These are phyloP conservation scores for Cinnamomum chago DNA, from an alignment of 164 flowering plant genomes.

Conservation along the genomic window DNA sequence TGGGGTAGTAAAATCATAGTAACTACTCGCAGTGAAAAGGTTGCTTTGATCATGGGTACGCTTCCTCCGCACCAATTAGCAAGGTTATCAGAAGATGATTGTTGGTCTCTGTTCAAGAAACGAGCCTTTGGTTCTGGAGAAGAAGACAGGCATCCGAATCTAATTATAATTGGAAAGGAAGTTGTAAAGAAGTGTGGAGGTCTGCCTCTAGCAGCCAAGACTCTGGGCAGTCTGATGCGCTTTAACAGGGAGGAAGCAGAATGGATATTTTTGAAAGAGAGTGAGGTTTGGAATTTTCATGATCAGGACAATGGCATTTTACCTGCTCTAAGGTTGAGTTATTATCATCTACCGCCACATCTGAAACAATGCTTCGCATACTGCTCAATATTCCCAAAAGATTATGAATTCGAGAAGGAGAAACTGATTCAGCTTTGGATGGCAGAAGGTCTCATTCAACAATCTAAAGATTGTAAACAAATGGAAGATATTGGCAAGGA, in stretches of 20 bases:
- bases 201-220: conserved; percentile 18
- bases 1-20: conserved; percentile 15
- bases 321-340: conserved; percentile 19
- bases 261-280: conserved; percentile 16
- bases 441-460: conserved; percentile 15
- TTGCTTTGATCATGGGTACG: conserved; percentile 14
- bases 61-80: background rate
- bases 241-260: conserved; percentile 2
- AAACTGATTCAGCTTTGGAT: conserved; percentile 16
- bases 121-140: conserved; percentile 6
- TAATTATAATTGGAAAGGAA: conserved; percentile 8
- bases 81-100: conserved; percentile 12
- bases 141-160: background rate
- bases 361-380: conserved; percentile 20
- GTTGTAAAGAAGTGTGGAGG: conserved; percentile 20
- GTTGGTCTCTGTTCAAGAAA: conserved; percentile 15
- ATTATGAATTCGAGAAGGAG: conserved; percentile 4
- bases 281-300: conserved; percentile 9
- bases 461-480: background rate
- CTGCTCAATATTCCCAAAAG: conserved; percentile 23
- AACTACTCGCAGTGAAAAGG: conserved; percentile 15
- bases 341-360: conserved; percentile 16
- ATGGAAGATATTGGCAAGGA: conserved; percentile 10
- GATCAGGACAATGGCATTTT: conserved; percentile 7
- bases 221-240: conserved; percentile 15